phyloP scores from a whole-genome alignment of 2,329 filamentous ascomycete genomes.

The Anisogramma anomala region DNA sequence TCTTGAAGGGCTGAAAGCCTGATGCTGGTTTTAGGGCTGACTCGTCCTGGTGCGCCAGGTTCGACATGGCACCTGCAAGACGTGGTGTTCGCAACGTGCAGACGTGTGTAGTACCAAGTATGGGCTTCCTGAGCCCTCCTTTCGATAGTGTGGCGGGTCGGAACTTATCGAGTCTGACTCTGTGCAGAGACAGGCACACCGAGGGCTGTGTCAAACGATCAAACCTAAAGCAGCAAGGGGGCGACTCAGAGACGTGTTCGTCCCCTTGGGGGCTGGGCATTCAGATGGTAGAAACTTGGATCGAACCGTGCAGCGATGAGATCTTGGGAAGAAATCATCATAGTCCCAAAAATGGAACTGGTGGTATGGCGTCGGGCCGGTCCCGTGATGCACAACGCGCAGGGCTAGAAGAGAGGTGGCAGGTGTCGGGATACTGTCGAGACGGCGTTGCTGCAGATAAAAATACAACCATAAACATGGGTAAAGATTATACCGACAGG shows the following conservation, averaged over 20 bases:
- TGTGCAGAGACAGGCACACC: background rate
- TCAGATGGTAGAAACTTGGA: background rate
- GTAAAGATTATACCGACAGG: no score
- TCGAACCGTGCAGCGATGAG: constrained; percentile 5
- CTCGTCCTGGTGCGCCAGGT: background rate
- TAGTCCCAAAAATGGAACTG: constrained; percentile 11
- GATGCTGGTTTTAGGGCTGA: constrained; percentile 2
- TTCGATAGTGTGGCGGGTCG: no score
- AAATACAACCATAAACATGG: no score
- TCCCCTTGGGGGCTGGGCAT: background rate
- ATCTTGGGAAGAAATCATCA: constrained; percentile 8
- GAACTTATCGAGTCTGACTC: no score
- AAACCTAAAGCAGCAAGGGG: background rate
- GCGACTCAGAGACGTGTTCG: background rate
- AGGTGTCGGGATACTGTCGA: background rate
- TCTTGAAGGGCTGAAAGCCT: background rate
- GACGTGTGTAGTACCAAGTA: no score
- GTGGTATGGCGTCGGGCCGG: background rate
- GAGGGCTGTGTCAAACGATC: background rate
- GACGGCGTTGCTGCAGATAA: background rate
- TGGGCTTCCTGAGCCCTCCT: no score
- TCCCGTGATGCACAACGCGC: background rate
- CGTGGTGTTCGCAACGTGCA: no score
- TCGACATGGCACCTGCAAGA: no score
- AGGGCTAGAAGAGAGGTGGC: background rate